phyloP scores from a whole-genome alignment of 2,329 filamentous ascomycete genomes.

The Colletotrichum liaoningense region DNA sequence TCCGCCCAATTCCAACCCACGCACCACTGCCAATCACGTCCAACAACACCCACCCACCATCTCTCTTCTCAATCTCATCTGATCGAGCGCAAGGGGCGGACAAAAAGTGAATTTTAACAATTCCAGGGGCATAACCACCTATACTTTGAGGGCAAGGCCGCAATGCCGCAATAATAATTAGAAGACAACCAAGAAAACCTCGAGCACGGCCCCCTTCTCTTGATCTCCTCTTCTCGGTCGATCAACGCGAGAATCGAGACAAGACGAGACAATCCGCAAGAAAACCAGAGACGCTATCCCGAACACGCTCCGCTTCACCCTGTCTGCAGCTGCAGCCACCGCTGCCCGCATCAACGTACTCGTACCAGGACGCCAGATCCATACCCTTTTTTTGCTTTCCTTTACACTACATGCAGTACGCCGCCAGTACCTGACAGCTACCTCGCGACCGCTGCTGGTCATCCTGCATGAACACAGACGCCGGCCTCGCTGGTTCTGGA shows the following conservation, averaged over 20 bases:
- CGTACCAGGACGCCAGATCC: constrained; percentile 3
- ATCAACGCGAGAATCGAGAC: constrained; percentile 32
- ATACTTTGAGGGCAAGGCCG: background rate
- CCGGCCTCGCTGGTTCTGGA: background rate
- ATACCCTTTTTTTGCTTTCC: background rate
- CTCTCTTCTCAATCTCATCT: background rate
- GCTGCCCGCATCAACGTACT: background rate
- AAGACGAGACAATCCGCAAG: constrained; percentile 22
- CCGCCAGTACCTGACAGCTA: constrained; percentile 1
- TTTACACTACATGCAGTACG: background rate
- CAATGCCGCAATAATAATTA: background rate
- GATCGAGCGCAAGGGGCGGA: constrained; percentile 10
- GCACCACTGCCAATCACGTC: background rate
- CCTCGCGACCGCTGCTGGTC: background rate
- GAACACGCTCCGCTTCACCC: constrained; percentile 18
- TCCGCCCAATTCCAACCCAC: background rate
- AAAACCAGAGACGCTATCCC: constrained; percentile 13
- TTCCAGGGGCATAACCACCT: background rate
- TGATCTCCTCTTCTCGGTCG: constrained; percentile 18
- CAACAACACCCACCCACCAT: background rate
- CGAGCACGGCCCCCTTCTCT: constrained; percentile 24
- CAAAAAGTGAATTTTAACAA: background rate
- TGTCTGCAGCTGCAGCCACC: constrained; percentile 1
- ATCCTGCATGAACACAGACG: background rate
- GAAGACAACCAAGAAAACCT: background rate